Base-by-base conservation (phyloP, 1,284 basidiomycete genomes). In the Lignosus rhinocerotis region DNA sequence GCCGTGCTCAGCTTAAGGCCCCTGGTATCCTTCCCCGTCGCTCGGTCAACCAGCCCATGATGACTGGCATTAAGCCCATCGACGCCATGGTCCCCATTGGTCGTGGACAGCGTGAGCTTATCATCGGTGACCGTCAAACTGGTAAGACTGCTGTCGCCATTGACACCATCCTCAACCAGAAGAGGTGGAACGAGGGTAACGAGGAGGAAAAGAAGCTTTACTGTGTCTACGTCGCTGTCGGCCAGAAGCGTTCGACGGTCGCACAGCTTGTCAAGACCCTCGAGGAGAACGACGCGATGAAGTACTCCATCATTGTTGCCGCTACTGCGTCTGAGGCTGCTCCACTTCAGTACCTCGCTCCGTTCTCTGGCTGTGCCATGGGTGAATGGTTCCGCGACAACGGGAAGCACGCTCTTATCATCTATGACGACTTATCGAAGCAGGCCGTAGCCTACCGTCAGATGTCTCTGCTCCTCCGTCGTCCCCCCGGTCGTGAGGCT, bases 361-460 rank as follows among this genome's bases (percentile, higher is more conserved):
- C 96, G 72, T 99, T 99, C 94, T 96, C 96, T 71, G 96, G 96
- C 67, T 96, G 94, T 80, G 96, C 96, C 73, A 99, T 99, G 93
- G 96, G 96, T 78, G 96, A 99, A 84, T 99, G 96, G 96, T 99
- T 99, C 96, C 94, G 96, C 84, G 96, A 99, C 83, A 98, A 99
- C 78, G 95, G 94, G 83, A 96, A 93, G 79, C 90, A 92, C 70
- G 87, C 96, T 70, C 87, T 98, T 73, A 98, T 99, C 80, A 93
- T 99, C 82, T 99, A 97, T 80, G 96, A 99, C 75, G 96, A 99
- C 80, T 83, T 99, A 80, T 99, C 96, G 72, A 99, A 99, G 85
- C 96, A 99, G 83, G 96, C 96, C 72, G 96, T 99, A 64, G 96
- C 96, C 70, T 99, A 99, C 87, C 96, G 96, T 88, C 96, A 99